Evolutionary conservation across 768 basidiomycete species (phyloP).

Genomic region (Rhodotorula taiwanensis): DNA sequence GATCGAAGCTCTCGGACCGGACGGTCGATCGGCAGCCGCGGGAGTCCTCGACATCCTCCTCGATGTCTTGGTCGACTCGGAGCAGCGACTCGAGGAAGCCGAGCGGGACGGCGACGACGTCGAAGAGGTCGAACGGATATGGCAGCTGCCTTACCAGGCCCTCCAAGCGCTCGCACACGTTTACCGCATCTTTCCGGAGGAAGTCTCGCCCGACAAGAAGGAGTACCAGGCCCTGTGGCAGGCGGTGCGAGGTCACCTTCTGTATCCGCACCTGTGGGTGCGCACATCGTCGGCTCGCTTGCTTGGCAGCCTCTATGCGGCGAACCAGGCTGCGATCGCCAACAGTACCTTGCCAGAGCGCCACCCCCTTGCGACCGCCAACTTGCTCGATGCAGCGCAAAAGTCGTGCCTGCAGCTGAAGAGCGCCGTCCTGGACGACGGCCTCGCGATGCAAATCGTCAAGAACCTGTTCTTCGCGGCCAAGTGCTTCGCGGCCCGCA

Average conservation of each 20-base stretch:
- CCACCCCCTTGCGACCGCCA: slow-evolving; percentile 52
- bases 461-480: slow-evolving; percentile 92
- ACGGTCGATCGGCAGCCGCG: slow-evolving; percentile 46
- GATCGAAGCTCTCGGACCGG: slow-evolving; percentile 58
- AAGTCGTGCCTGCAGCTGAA: slow-evolving; percentile 72
- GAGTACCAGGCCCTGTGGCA: slow-evolving; percentile 52
- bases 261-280: slow-evolving; percentile 93
- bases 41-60: slow-evolving; percentile 46
- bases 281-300: slow-evolving; percentile 71
- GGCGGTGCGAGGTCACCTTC: slow-evolving; percentile 58
- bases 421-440: slow-evolving; percentile 67
- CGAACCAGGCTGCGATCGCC: slow-evolving; percentile 44
- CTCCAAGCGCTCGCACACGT: slow-evolving; percentile 54
- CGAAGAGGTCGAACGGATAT: slow-evolving; percentile 54
- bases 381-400: slow-evolving; percentile 61
- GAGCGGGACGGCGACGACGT: slow-evolving; percentile 48
- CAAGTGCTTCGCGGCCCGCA: slow-evolving; percentile 60
- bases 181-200: slow-evolving; percentile 53
- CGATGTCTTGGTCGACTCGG: slow-evolving; percentile 45
- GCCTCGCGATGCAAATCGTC: slow-evolving; percentile 71
- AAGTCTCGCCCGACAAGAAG: slow-evolving; percentile 43
- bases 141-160: slow-evolving; percentile 77
- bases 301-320: slow-evolving; percentile 61
- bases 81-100: slow-evolving; percentile 45
- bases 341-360: slow-evolving; percentile 39